Conservation (phyloP, 2,329 filamentous ascomycete species). For the Diaporthe vexans region DNA sequence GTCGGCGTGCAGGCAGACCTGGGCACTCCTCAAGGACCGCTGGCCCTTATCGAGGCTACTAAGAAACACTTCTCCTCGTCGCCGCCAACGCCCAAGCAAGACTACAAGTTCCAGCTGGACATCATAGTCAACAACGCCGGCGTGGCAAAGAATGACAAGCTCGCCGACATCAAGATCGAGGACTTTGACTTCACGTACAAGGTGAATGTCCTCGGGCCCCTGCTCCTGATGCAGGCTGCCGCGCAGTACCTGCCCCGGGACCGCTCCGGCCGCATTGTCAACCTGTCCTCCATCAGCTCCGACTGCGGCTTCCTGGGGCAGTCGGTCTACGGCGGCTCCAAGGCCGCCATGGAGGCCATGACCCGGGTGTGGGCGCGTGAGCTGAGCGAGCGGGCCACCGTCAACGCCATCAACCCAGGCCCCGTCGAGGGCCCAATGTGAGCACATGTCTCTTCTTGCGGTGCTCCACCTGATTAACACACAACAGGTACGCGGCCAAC, state of each 20-base stretch:
- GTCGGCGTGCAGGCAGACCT: conserved; percentile 80
- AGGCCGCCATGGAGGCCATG: conserved; percentile 72
- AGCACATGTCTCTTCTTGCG: not conserved
- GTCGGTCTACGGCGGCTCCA: conserved; percentile 70
- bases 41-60: conserved; percentile 70
- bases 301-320: conserved; percentile 67
- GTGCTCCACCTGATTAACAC: not conserved
- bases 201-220: conserved; percentile 85
- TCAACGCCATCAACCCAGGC: conserved; percentile 71
- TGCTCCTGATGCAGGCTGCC: conserved; percentile 82
- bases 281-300: conserved; percentile 68
- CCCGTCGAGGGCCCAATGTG: conserved; percentile 68
- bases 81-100: conserved; percentile 45
- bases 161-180: conserved; percentile 72
- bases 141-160: conserved; percentile 73
- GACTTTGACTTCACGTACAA: conserved; percentile 82
- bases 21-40: conserved; percentile 71
- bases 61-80: conserved; percentile 70
- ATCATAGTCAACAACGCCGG: conserved; percentile 93
- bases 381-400: conserved; percentile 65
- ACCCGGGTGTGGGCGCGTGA: conserved; percentile 71
- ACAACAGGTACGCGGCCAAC: conserved; percentile 53
- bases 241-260: conserved; percentile 78
- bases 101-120: conserved; percentile 76
- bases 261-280: conserved; percentile 71